Evolutionary conservation across 805 yeast species (phyloP), one percentile per base, ranked within the genome.

Genomic region (Kluyveromyces aestuarii): DNA sequence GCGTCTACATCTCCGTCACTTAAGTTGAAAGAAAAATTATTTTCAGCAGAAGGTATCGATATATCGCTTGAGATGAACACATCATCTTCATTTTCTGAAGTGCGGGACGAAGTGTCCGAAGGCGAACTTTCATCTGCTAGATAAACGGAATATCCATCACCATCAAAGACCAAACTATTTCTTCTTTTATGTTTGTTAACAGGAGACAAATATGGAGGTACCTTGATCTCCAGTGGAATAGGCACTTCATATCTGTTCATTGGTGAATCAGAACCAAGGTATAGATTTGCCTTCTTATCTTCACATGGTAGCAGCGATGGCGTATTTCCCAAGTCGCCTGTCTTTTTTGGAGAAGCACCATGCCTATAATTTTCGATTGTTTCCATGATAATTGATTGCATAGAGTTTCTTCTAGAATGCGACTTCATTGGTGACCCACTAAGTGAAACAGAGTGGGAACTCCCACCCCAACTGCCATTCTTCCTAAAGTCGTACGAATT

Each of bases 121-220:
- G 44, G 42, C 18, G 37, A 46, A 35, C 35, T 45, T 17, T 41
- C 40, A 27, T 43, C 51, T 18, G 44, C 55, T 19, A 50, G 46
- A 37, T 49, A 61, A 8, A 63, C 58, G 36, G 68, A 69, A 50
- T 70, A 71, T 8, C 61, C 61, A 9, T 53, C 52, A 9, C 75
- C 75, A 48, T 70, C 70, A 52, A 57, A 71, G 1, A 71, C 51
- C n/a, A 70, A 52, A 21, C 66, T 62, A 2, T 49, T 46, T 40
- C 69, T 55, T 10, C 49, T 40, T 30, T 52, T 60, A 3, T 51
- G 18, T 50, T 59, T 65, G 51, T 69, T 69, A 37, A 51, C 48
- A 6, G 70, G 69, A 0, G 73, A 69, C 17, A 71, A 48, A 27
- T 52, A 57, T 5, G 74, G 74, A 9, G 75, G 75, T 8, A 70